These are phyloP conservation scores for Balakata baccata DNA, from an alignment of 345 rosid species.

Conservation along the genomic window DNA sequence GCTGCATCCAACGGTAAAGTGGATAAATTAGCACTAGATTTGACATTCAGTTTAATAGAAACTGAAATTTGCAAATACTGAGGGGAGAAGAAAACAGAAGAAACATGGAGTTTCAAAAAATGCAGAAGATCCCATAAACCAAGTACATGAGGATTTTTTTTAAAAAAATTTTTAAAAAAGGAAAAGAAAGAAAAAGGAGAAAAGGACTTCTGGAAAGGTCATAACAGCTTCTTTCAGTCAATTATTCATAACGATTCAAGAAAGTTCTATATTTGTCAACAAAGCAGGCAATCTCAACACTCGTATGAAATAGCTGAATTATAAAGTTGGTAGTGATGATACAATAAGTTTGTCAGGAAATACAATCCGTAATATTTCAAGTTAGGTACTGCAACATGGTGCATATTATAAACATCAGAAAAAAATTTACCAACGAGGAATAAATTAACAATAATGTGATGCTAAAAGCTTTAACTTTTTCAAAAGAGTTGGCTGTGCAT, in stretches of 20 bases:
- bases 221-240: background rate
- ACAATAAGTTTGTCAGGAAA: background rate
- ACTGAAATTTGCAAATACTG: background rate
- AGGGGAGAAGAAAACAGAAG: background rate
- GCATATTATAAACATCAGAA: background rate
- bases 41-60: background rate
- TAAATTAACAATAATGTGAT: too few relatives aligned
- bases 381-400: background rate
- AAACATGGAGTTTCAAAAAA: background rate
- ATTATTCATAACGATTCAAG: background rate
- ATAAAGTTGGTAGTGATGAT: background rate
- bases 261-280: background rate
- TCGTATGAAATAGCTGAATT: background rate
- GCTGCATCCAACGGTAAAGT: conserved; percentile 52
- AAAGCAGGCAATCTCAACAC: background rate
- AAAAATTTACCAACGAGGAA: background rate
- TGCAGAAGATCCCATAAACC: background rate
- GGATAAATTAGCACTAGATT: conserved; percentile 10
- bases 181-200: too few relatives aligned
- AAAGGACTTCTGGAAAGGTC: background rate
- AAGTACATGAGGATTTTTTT: background rate
- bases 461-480: background rate
- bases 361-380: background rate
- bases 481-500: background rate
- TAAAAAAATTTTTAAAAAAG: background rate